Percentiles rank a stretch among this genome's conserved stretches.
These are phyloP conservation scores for Entophlyctis helioformis DNA, from an alignment of 192 early-diverging fungal genomes.

Conservation along the genomic window DNA sequence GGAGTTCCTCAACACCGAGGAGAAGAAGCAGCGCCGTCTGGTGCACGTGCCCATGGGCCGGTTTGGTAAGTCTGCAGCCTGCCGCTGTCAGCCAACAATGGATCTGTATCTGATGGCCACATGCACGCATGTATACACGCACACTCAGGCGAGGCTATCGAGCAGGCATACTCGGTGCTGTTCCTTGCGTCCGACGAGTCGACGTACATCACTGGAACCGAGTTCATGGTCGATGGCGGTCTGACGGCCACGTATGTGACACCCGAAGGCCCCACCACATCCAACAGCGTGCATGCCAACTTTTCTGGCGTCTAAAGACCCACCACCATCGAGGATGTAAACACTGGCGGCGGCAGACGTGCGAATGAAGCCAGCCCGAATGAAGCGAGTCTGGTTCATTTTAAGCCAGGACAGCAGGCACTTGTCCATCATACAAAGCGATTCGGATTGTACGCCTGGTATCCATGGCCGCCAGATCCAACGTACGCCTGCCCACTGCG, in stretches of 20 bases:
- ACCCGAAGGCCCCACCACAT: conserved; percentile 9
- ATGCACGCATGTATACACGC: conserved; percentile 1
- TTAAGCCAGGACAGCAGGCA: no score
- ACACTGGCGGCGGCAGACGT: no score
- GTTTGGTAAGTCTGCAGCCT: conserved; percentile 43
- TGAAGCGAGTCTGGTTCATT: no score
- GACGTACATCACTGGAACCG: conserved; percentile 67
- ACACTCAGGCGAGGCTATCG: conserved; percentile 61
- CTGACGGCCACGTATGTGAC: conserved; percentile 59
- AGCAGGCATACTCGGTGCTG: conserved; percentile 68
- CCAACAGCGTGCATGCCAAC: background rate
- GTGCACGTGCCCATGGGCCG: conserved; percentile 73
- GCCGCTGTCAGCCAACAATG: no score
- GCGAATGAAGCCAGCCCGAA: no score
- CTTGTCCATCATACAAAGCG: no score
- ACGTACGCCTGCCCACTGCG: no score
- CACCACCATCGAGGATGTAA: no score
- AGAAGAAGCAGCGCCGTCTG: conserved; percentile 69
- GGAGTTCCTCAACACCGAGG: conserved; percentile 73
- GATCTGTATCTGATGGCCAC: no score
- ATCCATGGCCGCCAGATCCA: no score
- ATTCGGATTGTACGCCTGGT: no score
- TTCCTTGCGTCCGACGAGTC: conserved; percentile 74
- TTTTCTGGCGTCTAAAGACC: conserved; percentile 15
- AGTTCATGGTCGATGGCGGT: conserved; percentile 74